phyloP scores from a whole-genome alignment of 169 alveolate species.

The Miamiensis avidus region DNA sequence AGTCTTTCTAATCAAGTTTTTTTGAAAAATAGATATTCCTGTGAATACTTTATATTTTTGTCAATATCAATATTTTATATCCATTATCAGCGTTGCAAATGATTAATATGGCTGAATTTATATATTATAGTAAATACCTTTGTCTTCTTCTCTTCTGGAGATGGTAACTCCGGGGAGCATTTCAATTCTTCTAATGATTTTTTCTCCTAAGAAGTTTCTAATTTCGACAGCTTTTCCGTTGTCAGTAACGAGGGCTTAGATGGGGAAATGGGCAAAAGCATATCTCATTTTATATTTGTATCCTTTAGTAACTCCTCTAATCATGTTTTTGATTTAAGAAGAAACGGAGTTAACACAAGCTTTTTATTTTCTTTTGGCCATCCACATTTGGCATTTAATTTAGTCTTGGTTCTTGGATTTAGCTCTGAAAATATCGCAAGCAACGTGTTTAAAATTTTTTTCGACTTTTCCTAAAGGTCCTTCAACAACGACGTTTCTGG shows the following conservation, averaged over 20 bases:
- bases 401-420: slow-evolving; percentile 88
- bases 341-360: slow-evolving; percentile 96
- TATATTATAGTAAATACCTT: slow-evolving; percentile 3
- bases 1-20: no score
- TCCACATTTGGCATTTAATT: slow-evolving; percentile 93
- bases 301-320: slow-evolving; percentile 95
- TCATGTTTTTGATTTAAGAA: slow-evolving; percentile 97
- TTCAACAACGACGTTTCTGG: slow-evolving; percentile 96
- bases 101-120: no score
- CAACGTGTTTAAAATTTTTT: slow-evolving; percentile 95
- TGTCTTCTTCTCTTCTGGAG: slow-evolving; percentile 43
- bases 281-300: slow-evolving; percentile 98
- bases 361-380: slow-evolving; percentile 92
- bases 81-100: no score
- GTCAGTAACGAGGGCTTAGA: slow-evolving; percentile 94
- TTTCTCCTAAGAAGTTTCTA: slow-evolving; percentile 99
- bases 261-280: slow-evolving; percentile 99
- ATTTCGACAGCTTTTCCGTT: slow-evolving; percentile 96
- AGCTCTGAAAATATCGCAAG: slow-evolving; percentile 92
- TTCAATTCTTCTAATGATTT: slow-evolving; percentile 93
- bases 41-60: no score
- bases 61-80: no score
- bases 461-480: slow-evolving; percentile 97
- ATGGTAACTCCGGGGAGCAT: slow-evolving; percentile 94
- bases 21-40: no score